Base-by-base conservation (phyloP, 2,329 filamentous ascomycete species). In the Nannizzia gypsea region DNA sequence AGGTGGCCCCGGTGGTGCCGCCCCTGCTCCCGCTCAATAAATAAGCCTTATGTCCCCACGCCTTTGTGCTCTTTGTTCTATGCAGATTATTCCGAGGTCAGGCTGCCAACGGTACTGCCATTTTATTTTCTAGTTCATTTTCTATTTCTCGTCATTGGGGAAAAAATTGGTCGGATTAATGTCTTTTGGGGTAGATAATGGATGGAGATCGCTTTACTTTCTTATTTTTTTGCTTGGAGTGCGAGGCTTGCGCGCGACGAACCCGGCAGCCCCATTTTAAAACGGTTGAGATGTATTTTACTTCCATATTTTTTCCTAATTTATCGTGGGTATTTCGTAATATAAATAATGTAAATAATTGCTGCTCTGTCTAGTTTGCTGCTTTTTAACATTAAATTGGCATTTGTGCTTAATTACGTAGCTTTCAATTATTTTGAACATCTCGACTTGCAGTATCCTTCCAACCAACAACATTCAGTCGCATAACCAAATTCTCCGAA, bases 11-110 rank as follows among this genome's bases (percentile, higher is more conserved):
- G 57, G 48, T 15, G 38, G 57, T 20, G 58, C 61, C 55, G 59
- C 34, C 17, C 54, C 54, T 22, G 54, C 54, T 38, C 54, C 54
- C 31, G 54, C 61, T n/a, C 56, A 59, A 57, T 62, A 59, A 60
- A 42, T 36, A 36, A 36, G 31, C 31, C 54, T 11, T 22, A 13
- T 46, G 4, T 2, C 42, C 17, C 42, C 11, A 24, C 9, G 22
- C 28, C 54, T 22, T 55, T 56, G 54, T 31, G 28, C 48, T n/a
- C 28, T 22, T 55, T 56, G 54, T 31, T 52, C 48, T n/a, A 52
- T 5, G 22, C 48, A 46, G 42, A 11, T 24, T 24, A 46, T 20
- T 46, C 17, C 13, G 48, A 52, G 24, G n/a, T 52, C 48, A 52
- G 48, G 48, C 26, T 13, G 48, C 42, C 42, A 20, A 22, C 42